Evolutionary conservation across 1,139 yeast genomes (phyloP).

Genomic region (Casaregolazyma suthepensis): DNA sequence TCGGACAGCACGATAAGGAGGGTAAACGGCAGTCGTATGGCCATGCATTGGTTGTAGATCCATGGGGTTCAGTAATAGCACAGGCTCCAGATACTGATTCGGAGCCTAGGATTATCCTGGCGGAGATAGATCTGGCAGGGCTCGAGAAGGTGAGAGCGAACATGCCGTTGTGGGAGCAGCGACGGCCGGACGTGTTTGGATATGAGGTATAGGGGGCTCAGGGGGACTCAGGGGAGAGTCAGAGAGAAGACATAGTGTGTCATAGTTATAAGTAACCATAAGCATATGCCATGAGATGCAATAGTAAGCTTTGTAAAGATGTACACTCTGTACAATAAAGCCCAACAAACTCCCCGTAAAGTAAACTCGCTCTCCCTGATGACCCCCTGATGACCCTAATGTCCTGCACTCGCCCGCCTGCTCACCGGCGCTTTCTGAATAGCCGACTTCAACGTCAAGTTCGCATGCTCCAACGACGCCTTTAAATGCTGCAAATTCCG

Average conservation of each 20-base stretch:
- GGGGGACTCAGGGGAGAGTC: not conserved
- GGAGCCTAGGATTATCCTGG: conserved; percentile 53
- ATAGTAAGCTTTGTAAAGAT: no score
- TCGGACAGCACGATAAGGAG: conserved; percentile 57
- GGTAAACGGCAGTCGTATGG: conserved; percentile 63
- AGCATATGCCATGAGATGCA: no score
- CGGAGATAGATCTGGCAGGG: conserved; percentile 58
- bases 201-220: conserved; percentile 13
- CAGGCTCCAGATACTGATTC: conserved; percentile 47
- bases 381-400: not conserved
- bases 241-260: no score
- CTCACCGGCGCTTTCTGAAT: conserved; percentile 2
- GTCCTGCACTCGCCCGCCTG: not conserved
- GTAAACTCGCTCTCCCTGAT: no score
- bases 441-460: conserved; percentile 8
- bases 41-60: conserved; percentile 77
- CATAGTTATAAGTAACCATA: not conserved
- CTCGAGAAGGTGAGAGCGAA: conserved; percentile 48
- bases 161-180: conserved; percentile 73
- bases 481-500: conserved; percentile 16
- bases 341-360: no score
- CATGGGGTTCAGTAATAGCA: conserved; percentile 81
- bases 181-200: conserved; percentile 53
- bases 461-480: conserved; percentile 9
- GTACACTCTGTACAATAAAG: no score